Conservation (phyloP, 2,329 filamentous ascomycete genomes). For the Trichoderma brevicompactum region DNA sequence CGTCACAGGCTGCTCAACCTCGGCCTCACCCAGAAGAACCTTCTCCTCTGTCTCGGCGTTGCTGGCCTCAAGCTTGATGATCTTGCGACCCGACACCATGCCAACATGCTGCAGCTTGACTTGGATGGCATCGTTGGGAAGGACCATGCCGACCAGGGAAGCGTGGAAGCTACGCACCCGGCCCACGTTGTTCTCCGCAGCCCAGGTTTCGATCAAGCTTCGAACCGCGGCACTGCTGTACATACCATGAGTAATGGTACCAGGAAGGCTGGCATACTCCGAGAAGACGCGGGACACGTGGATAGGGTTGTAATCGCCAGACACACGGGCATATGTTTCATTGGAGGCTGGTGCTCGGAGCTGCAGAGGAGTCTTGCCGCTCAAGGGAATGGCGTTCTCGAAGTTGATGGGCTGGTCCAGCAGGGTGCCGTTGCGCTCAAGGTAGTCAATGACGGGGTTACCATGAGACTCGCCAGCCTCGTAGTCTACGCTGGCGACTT, state of each 20-base stretch:
- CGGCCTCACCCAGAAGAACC: conserved; percentile 90
- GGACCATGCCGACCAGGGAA: conserved; percentile 95
- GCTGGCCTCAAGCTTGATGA: conserved; percentile 96
- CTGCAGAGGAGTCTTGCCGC: conserved; percentile 84
- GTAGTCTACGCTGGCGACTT: conserved; percentile 97
- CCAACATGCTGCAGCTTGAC: conserved; percentile 96
- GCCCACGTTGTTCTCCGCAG: conserved; percentile 96
- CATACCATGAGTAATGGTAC: conserved; percentile 99
- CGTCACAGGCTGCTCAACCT: conserved; percentile 96
- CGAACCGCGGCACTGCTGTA: conserved; percentile 97
- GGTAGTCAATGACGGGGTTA: conserved; percentile 96
- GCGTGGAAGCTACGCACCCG: conserved; percentile 97
- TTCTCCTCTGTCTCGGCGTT: conserved; percentile 97
- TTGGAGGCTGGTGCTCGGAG: conserved; percentile 93
- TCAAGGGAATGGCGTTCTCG: conserved; percentile 94
- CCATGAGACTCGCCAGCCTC: conserved; percentile 89
- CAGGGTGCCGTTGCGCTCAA: conserved; percentile 85
- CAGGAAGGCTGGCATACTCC: conserved; percentile 91
- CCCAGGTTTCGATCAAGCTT: conserved; percentile 97
- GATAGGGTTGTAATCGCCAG: conserved; percentile 98
- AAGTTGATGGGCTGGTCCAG: conserved; percentile 97
- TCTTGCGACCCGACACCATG: conserved; percentile 98
- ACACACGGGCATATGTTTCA: conserved; percentile 96
- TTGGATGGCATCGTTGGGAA: conserved; percentile 92
- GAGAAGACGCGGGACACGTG: conserved; percentile 98